A percentile compares a stretch with the other conserved stretches of the same genome.
Conservation (phyloP, 495 filamentous ascomycete genomes). For the Evernia prunastri region DNA sequence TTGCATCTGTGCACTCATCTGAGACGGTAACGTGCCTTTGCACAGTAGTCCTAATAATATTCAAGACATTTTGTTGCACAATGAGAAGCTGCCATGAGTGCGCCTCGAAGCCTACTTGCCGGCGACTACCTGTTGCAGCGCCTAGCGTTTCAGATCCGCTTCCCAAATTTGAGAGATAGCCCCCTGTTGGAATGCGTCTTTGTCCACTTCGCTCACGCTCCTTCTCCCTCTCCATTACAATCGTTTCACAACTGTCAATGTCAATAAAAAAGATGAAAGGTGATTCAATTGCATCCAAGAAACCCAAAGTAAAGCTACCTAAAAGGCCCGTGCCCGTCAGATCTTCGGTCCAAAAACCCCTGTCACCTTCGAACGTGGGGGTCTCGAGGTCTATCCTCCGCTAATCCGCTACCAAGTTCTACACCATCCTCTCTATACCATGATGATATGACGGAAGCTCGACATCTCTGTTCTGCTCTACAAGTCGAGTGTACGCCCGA, state of each 20-base stretch:
- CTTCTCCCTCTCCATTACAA: neutral
- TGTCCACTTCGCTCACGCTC: neutral
- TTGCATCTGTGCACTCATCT: neutral
- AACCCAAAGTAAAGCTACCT: no score
- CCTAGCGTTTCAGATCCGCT: slow-evolving; percentile 2
- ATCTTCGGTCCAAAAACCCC: neutral
- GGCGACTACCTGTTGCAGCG: neutral
- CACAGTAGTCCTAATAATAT: no score
- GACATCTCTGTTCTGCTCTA: neutral
- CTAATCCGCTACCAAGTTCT: neutral
- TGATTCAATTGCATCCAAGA: neutral
- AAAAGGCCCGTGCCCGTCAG: neutral
- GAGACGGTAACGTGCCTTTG: no score
- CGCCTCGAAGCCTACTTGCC: neutral
- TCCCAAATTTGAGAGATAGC: neutral
- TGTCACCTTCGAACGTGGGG: slow-evolving; percentile 1
- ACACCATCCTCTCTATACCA: neutral
- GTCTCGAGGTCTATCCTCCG: neutral
- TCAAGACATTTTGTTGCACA: no score
- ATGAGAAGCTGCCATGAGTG: neutral
- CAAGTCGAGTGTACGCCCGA: neutral
- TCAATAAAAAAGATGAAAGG: no score
- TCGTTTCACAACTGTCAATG: neutral
- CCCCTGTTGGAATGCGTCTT: neutral
- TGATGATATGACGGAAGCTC: neutral